phyloP scores from a whole-genome alignment of 2,329 filamentous ascomycete species.

The Fusarium nurragi region DNA sequence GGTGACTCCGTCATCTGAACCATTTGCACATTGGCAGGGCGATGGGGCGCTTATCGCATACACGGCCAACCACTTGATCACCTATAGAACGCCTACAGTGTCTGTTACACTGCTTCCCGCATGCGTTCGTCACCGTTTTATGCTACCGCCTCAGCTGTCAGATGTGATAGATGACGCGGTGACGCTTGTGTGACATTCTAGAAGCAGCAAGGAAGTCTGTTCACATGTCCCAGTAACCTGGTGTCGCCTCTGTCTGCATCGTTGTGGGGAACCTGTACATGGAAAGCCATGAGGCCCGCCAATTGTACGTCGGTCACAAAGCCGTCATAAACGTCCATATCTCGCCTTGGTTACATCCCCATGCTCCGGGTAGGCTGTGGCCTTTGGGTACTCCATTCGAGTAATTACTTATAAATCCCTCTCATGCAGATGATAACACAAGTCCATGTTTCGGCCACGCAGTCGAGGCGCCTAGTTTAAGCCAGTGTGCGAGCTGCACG shows the following conservation, averaged over 20 bases:
- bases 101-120: not conserved
- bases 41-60: slow-evolving; percentile 5
- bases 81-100: not conserved
- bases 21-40: slow-evolving; percentile 10
- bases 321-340: not conserved
- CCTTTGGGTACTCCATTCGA: not conserved
- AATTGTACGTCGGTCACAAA: not conserved
- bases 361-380: not conserved
- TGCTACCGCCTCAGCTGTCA: not conserved
- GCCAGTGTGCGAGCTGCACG: too few relatives aligned
- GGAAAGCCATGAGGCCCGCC: slow-evolving; percentile 5
- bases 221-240: not conserved
- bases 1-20: not conserved
- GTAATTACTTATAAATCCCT: too few relatives aligned
- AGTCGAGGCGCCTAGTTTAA: too few relatives aligned
- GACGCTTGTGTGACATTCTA: slow-evolving; percentile 15
- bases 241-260: not conserved
- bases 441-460: not conserved
- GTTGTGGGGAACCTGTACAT: not conserved
- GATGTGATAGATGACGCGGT: not conserved
- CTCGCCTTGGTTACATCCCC: not conserved
- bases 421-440: not conserved
- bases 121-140: not conserved
- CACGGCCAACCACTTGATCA: not conserved
- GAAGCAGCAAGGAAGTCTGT: slow-evolving; percentile 5